Percentiles rank a stretch among this genome's conserved stretches.
Evolutionary conservation across 345 rosid genomes (phyloP).

Genomic region (Cardamine occulta): DNA sequence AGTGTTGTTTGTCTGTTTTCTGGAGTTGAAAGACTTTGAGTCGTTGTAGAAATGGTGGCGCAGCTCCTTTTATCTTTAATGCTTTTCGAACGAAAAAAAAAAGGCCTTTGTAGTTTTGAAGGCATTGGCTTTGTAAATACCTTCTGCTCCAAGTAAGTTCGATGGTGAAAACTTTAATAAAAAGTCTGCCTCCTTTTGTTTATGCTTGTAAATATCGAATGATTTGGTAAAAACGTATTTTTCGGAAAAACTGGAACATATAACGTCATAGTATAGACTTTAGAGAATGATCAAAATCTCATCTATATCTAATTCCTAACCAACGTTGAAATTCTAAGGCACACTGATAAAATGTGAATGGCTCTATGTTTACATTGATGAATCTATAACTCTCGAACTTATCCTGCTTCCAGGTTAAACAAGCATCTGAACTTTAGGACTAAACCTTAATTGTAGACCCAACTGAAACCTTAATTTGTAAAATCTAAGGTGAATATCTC

Average conservation of each 20-base stretch:
- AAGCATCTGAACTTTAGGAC: no score
- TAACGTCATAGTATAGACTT: not conserved
- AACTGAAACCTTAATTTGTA: not conserved
- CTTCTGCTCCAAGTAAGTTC: constrained; percentile 25
- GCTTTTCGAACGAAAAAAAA: constrained; percentile 21
- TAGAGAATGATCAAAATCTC: not conserved
- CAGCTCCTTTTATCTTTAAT: constrained; percentile 26
- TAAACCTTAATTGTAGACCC: not conserved
- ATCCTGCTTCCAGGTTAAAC: not conserved
- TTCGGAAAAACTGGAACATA: not conserved
- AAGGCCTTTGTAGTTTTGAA: constrained; percentile 47
- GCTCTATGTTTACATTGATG: not conserved
- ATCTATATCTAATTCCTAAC: not conserved
- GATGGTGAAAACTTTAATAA: constrained; percentile 38
- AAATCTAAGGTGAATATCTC: not conserved
- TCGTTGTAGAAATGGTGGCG: constrained; percentile 37
- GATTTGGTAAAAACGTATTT: not conserved
- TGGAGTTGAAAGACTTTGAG: constrained; percentile 32
- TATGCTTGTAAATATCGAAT: not conserved
- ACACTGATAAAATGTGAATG: not conserved
- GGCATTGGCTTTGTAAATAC: constrained; percentile 49
- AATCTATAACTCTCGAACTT: not conserved
- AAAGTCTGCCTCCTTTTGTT: constrained; percentile 23
- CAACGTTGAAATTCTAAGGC: not conserved
- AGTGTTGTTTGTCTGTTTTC: constrained; percentile 40